These are phyloP conservation scores for Neonectria ditissima DNA, from an alignment of 2,329 filamentous ascomycete genomes.

Conservation along the genomic window DNA sequence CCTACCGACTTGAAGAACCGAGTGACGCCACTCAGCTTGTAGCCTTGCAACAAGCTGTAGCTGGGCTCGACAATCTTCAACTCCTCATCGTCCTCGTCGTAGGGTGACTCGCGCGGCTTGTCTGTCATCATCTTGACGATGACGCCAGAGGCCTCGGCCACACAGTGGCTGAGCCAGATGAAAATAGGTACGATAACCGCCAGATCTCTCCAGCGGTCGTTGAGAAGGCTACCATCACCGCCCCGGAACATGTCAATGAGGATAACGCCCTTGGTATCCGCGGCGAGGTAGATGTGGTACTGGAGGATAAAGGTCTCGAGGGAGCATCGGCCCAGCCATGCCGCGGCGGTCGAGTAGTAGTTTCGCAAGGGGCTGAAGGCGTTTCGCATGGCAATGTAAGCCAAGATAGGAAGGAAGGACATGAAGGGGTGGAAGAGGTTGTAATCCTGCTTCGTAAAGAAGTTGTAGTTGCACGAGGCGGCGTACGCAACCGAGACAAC, in stretches of 20 bases:
- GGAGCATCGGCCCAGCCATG: conserved; percentile 66
- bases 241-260: conserved; percentile 42
- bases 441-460: conserved; percentile 50
- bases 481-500: conserved; percentile 49
- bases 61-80: conserved; percentile 41
- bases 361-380: conserved; percentile 33
- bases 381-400: conserved; percentile 66
- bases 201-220: conserved; percentile 44
- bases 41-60: conserved; percentile 23
- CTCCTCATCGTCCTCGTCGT: conserved; percentile 31
- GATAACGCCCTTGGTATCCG: conserved; percentile 66
- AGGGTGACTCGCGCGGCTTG: conserved; percentile 22
- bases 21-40: conserved; percentile 5
- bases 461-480: conserved; percentile 17
- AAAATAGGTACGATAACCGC: conserved; percentile 44
- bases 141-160: conserved; percentile 40
- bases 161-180: conserved; percentile 45
- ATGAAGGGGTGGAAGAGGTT: conserved; percentile 64
- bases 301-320: conserved; percentile 72
- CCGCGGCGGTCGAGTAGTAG: conserved; percentile 54
- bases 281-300: conserved; percentile 71
- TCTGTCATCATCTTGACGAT: conserved; percentile 43
- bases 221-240: conserved; percentile 38
- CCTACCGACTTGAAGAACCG: conserved; percentile 11
- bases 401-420: conserved; percentile 65